Conservation (phyloP, 805 yeast species). For the Schwanniomyces vanrijiae region DNA sequence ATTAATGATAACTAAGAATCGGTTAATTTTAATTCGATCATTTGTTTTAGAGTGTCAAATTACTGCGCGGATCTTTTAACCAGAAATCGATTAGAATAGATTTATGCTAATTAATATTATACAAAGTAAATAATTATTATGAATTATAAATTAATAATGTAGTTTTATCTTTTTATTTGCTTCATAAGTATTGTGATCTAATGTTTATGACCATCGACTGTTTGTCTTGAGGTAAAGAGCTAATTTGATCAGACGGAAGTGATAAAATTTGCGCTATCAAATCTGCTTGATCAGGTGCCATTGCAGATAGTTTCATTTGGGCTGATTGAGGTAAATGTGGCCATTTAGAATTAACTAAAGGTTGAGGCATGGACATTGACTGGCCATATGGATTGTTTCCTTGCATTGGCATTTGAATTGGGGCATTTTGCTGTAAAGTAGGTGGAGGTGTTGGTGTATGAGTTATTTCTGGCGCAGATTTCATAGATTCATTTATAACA, state of each 20-base stretch:
- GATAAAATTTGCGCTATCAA: slow-evolving; percentile 54
- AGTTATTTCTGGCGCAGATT: slow-evolving; percentile 17
- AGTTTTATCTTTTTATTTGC: background rate
- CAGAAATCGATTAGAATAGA: background rate
- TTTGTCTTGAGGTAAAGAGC: slow-evolving; percentile 50
- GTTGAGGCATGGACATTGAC: slow-evolving; percentile 11
- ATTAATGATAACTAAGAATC: background rate
- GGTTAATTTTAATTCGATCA: background rate
- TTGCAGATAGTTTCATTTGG: slow-evolving; percentile 47
- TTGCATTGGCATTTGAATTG: slow-evolving; percentile 8
- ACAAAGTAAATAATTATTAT: background rate
- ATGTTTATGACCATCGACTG: slow-evolving; percentile 56
- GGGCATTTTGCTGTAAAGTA: slow-evolving; percentile 4
- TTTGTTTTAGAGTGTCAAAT: background rate
- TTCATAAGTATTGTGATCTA: slow-evolving; percentile 50
- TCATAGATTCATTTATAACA: slow-evolving; percentile 61
- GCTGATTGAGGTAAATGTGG: slow-evolving; percentile 48
- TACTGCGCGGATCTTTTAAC: background rate
- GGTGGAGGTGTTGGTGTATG: slow-evolving; percentile 13
- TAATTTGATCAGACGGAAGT: slow-evolving; percentile 50
- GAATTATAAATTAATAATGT: background rate
- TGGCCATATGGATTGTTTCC: slow-evolving; percentile 10
- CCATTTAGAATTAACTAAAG: slow-evolving; percentile 38
- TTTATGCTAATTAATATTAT: background rate
- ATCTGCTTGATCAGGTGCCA: slow-evolving; percentile 60